These are phyloP conservation scores for Torulaspora maleeae DNA, from an alignment of 805 yeast genomes.

Conservation along the genomic window DNA sequence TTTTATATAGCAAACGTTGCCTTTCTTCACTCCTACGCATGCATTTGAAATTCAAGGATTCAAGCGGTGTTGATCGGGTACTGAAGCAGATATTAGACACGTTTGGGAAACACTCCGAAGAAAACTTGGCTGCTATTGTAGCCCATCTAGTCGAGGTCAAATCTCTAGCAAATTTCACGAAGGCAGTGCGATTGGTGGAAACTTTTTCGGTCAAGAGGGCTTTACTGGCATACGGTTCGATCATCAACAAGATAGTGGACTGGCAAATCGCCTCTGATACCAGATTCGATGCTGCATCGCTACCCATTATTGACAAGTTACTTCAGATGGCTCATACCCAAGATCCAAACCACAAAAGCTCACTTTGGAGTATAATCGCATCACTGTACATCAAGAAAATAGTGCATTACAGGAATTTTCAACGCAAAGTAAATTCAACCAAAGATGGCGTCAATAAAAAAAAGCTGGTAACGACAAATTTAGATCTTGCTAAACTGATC, in stretches of 20 bases:
- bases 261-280: conserved; percentile 15
- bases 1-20: conserved; percentile 21
- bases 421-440: neutral
- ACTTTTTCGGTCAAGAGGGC: conserved; percentile 17
- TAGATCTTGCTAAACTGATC: conserved; percentile 24
- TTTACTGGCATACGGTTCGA: conserved; percentile 17
- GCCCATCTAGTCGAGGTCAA: conserved; percentile 18
- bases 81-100: conserved; percentile 21
- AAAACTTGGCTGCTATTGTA: conserved; percentile 23
- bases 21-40: conserved; percentile 24
- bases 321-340: conserved; percentile 19
- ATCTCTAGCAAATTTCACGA: conserved; percentile 16
- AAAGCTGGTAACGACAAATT: conserved; percentile 17
- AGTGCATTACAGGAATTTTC: conserved; percentile 11
- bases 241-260: conserved; percentile 21
- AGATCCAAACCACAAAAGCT: conserved; percentile 21
- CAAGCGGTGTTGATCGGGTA: conserved; percentile 27
- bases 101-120: conserved; percentile 21
- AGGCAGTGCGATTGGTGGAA: conserved; percentile 22
- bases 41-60: conserved; percentile 30
- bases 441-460: neutral
- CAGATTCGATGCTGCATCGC: conserved; percentile 6
- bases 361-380: conserved; percentile 26
- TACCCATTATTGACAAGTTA: conserved; percentile 19
- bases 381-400: conserved; percentile 24